phyloP scores from a whole-genome alignment of 495 filamentous ascomycete species.

The Xylaria acuta region DNA sequence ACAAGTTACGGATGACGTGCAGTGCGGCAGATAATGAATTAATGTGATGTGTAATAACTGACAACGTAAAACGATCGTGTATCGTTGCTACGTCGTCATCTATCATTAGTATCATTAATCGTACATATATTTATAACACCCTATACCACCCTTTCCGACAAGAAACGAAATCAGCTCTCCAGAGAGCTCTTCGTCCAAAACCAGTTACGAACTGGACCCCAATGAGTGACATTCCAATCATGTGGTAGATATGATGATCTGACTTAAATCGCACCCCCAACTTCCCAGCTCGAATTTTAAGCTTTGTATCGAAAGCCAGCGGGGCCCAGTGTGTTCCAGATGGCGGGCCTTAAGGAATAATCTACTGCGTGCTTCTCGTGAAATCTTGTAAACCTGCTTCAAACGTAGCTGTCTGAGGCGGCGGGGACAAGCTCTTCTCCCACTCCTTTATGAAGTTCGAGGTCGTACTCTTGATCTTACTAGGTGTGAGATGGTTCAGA shows the following conservation, averaged over 20 bases:
- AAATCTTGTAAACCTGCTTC: slow-evolving; percentile 22
- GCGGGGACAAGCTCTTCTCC: slow-evolving; percentile 61
- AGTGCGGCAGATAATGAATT: neutral
- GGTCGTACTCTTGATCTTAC: slow-evolving; percentile 72
- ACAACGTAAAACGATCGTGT: slow-evolving; percentile 39
- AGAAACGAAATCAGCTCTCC: slow-evolving; percentile 11
- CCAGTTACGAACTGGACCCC: neutral
- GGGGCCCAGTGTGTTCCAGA: neutral
- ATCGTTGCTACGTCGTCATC: slow-evolving; percentile 39
- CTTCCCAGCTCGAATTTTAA: neutral
- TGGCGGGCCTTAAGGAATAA: neutral
- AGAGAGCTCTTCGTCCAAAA: neutral
- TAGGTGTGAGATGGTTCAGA: slow-evolving; percentile 65
- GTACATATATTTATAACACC: neutral
- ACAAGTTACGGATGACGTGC: neutral
- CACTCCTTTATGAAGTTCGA: slow-evolving; percentile 79
- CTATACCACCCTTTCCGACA: neutral
- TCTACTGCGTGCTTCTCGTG: slow-evolving; percentile 9
- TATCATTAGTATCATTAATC: slow-evolving; percentile 42
- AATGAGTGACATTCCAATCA: neutral
- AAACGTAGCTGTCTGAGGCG: slow-evolving; percentile 31
- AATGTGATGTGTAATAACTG: slow-evolving; percentile 13
- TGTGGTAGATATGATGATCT: neutral
- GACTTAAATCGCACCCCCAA: neutral
- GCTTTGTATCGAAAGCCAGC: neutral